Evolutionary conservation across 192 early-diverging fungal genomes (phyloP), one percentile per base, ranked within the genome.

Genomic region (Kappamyces sp.): DNA sequence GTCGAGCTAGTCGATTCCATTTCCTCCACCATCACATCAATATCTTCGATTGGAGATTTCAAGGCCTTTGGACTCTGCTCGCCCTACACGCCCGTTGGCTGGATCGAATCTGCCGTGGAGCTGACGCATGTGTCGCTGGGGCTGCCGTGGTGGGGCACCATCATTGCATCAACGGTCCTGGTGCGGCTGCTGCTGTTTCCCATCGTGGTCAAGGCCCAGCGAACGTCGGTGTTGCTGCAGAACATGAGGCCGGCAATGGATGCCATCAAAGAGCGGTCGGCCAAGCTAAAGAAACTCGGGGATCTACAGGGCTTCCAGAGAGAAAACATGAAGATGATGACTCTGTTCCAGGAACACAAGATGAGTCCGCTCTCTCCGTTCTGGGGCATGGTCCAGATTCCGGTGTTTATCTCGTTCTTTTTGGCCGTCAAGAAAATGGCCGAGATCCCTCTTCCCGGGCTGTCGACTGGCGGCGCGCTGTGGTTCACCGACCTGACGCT

Each of bases 401-500:
- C 91, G 29, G 69, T 96, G 29, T 86, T 91, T 73, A 81, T 98
- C 57, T 71, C 74, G 7, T 84, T 91, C 68, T 98, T 94, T 54
- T 77, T 90, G 57, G 92, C 82, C 1, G 54, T 96, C 46, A 72
- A 81, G 59, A 80, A 72, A 15, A 88, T 98, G 89, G 85, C 89
- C 4, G 74, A 77, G 7, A 57, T 90, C 14, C 86, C 88, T 8
- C 85, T 94, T 2, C 88, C 93, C 11, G 87, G 90, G 41, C 82
- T 94, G 66, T 34, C 67, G 50, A 83, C 77, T 1, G 90, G 88
- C 14, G 92, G 93, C 33, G 45, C 85, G 1, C 58, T 65, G 42
- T 98, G 93, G 91, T 88, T 98, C 65, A 80, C 79, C 2, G 85
- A 98, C 73, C 61, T 98, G 77, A 77, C 89, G 0, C 59, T 74